phyloP scores from a whole-genome alignment of 2,329 filamentous ascomycete species.

The Aspergillus sp. region DNA sequence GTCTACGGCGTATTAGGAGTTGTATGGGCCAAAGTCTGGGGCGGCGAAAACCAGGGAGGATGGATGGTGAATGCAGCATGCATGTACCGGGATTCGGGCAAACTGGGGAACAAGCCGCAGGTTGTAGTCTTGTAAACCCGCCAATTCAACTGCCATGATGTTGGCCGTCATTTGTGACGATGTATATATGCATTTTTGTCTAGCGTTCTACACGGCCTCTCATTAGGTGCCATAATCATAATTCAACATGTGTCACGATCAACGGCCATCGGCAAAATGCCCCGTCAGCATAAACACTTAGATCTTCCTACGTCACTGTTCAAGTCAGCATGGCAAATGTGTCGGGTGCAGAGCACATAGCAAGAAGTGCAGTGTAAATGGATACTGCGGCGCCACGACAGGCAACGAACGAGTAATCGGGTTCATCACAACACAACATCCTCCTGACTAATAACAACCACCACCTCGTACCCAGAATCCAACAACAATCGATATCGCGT shows the following conservation, averaged over 20 bases:
- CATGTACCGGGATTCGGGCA: conserved; percentile 40
- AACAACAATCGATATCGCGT: background rate
- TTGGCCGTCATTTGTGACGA: background rate
- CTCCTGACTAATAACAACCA: no score
- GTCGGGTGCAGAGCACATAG: no score
- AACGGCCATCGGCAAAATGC: background rate
- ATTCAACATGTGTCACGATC: background rate
- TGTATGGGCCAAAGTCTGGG: conserved; percentile 62
- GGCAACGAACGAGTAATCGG: no score
- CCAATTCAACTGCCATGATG: background rate
- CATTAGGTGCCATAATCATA: background rate
- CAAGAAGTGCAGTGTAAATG: no score
- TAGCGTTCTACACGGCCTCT: background rate
- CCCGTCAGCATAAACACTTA: background rate
- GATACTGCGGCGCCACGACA: no score
- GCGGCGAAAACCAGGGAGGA: conserved; percentile 50
- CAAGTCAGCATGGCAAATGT: background rate
- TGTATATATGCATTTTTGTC: conserved; percentile 2
- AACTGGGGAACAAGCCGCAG: conserved; percentile 38
- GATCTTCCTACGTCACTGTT: background rate
- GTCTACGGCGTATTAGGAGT: conserved; percentile 56
- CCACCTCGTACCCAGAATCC: background rate
- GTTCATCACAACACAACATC: no score
- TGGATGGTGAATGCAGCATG: conserved; percentile 61
- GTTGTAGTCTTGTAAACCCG: conserved; percentile 30